Evolutionary conservation across 139 green algal genomes (phyloP).

Genomic region (Spirogloea muscicola): DNA sequence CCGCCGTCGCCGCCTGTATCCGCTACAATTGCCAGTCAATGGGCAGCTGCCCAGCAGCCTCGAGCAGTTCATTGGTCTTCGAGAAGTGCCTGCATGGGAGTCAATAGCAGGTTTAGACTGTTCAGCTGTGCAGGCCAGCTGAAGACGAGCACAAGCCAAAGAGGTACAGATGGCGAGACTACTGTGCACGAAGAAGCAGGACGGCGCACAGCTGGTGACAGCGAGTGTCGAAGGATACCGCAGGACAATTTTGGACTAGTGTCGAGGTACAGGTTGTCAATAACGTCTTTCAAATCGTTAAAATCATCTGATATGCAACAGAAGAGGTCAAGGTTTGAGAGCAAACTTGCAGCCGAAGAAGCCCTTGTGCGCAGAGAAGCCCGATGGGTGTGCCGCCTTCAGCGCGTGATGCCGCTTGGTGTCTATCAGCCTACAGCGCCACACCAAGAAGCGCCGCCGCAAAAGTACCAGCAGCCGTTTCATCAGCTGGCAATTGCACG

Average conservation of each 20-base stretch:
- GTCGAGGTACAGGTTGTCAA: not conserved
- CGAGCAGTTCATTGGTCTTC: slow-evolving; percentile 15
- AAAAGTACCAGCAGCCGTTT: not conserved
- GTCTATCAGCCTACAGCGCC: slow-evolving; percentile 42
- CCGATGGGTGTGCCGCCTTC: slow-evolving; percentile 51
- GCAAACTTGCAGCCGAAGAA: slow-evolving; percentile 61
- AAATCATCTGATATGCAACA: not conserved
- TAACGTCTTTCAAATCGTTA: not conserved
- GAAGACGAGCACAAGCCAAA: too few species aligned
- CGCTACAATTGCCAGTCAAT: slow-evolving; percentile 6
- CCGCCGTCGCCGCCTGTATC: too few species aligned
- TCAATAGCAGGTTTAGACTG: too few species aligned
- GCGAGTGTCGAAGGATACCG: not conserved
- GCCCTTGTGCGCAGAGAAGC: slow-evolving; percentile 52
- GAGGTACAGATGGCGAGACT: too few species aligned
- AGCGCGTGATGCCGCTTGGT: slow-evolving; percentile 38
- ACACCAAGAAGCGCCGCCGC: not conserved
- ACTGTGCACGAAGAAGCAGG: too few species aligned
- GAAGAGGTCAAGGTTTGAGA: not conserved
- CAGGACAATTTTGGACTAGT: not conserved
- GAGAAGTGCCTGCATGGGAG: slow-evolving; percentile 38
- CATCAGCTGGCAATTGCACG: not conserved
- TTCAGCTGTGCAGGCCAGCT: too few species aligned
- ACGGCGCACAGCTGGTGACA: too few species aligned
- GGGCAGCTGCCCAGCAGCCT: not conserved